A percentile compares a stretch with the other conserved stretches of the same genome.
phyloP scores from a whole-genome alignment of 2,329 filamentous ascomycete genomes.

The Calonectria montana region DNA sequence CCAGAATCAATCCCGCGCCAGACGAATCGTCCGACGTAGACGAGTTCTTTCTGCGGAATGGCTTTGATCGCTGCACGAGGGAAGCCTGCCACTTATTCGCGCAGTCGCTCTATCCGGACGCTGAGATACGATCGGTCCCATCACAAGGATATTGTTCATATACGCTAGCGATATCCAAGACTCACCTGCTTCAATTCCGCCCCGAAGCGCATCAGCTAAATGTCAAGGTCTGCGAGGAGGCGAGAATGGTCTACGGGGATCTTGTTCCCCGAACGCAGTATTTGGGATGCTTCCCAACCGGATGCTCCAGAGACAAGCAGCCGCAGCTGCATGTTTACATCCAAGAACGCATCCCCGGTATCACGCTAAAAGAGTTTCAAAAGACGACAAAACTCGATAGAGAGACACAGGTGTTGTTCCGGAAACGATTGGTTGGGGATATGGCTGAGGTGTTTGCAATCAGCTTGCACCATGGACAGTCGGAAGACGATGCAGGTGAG shows the following conservation, averaged over 20 bases:
- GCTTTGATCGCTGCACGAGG: conserved; percentile 25
- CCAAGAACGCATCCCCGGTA: conserved; percentile 55
- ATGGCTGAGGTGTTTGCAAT: conserved; percentile 55
- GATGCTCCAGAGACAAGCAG: neutral
- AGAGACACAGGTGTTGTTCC: conserved; percentile 18
- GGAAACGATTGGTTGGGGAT: conserved; percentile 50
- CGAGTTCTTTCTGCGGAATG: conserved; percentile 38
- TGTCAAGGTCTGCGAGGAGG: conserved; percentile 49
- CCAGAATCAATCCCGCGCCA: neutral
- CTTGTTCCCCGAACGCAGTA: conserved; percentile 56
- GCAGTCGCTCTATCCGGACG: conserved; percentile 43
- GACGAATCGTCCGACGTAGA: neutral
- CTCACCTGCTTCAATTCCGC: conserved; percentile 61
- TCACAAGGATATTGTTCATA: conserved; percentile 65
- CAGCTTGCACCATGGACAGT: conserved; percentile 46
- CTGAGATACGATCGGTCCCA: conserved; percentile 46
- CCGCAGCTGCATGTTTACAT: conserved; percentile 51
- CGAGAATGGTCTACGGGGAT: conserved; percentile 52
- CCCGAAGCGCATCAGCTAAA: conserved; percentile 56
- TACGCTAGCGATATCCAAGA: conserved; percentile 54
- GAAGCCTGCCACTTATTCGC: conserved; percentile 46
- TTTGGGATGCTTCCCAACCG: conserved; percentile 47
- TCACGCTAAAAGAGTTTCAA: conserved; percentile 51
- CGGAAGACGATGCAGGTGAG: neutral
- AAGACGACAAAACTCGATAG: conserved; percentile 9